Base-by-base conservation (phyloP, 139 green algal genomes). In the Picochlorum sp. region DNA sequence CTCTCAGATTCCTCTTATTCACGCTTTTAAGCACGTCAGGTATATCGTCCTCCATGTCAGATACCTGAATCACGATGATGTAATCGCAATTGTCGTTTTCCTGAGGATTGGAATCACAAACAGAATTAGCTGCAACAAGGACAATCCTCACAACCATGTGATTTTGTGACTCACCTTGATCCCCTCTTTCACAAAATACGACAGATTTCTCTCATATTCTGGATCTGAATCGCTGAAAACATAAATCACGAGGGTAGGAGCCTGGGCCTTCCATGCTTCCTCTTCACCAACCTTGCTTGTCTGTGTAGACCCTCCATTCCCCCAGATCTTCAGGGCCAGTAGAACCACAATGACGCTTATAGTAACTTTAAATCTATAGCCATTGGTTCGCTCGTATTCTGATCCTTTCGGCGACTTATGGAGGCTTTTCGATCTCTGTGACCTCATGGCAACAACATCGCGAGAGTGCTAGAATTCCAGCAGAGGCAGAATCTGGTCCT, bases 221-320 rank as follows among this genome's bases (percentile, higher is more conserved):
- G 83, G 75, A 57, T 92, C 86, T 4, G 77, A 85, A 49, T 82
- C 68, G 15, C 78, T 71, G 44, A 88, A 92, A 20, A 86, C 80
- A 65, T 92, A 92, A n/a, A 92, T 47, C 14, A 92, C 80, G 11
- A 92, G 65, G 4, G 74, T 82, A 20, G 57, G 60, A 24, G 41
- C 58, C 47, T 54, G 18, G 47, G 47, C 47, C n/a, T 21, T 54
- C 16, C 47, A 21, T 9, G 15, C 0, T 54, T 4, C 23, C 8
- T 54, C 13, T 54, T 54, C 47, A 20, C 47, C 47, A 54, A 20
- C 15, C 11, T 54, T 54, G 34, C 34, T 41, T 41, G 34, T 41
- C 1, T 41, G 34, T 41, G 34, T 41, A 14, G 34, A 11, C 34
- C 28, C 28, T 30, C 28, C 28, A 30, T 30, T 30, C 4, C 8